Conservation (phyloP, 306 rosid genomes). For the Hippophae tibetana region DNA sequence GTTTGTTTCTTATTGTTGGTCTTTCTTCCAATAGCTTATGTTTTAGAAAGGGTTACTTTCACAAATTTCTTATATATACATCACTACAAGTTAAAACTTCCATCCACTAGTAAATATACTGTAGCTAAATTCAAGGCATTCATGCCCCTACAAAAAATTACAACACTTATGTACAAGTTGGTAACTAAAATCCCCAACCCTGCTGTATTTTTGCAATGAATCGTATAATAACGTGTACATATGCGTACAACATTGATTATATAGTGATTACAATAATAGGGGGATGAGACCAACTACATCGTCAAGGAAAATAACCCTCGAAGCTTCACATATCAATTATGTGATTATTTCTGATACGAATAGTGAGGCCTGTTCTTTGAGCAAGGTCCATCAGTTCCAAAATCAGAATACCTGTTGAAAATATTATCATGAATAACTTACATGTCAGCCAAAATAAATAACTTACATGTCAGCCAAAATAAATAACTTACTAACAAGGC, state of each 20-base stretch:
- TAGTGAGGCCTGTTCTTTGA: slow-evolving; percentile 25
- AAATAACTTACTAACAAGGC: not conserved
- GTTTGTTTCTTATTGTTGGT: too few relatives aligned
- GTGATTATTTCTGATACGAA: slow-evolving; percentile 20
- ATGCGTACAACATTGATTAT: slow-evolving; percentile 12
- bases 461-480: not conserved
- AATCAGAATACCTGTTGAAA: slow-evolving; percentile 17
- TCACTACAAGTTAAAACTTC: too few relatives aligned
- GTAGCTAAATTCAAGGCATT: too few relatives aligned
- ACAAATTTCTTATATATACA: too few relatives aligned
- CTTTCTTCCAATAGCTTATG: too few relatives aligned
- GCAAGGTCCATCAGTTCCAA: slow-evolving; percentile 6
- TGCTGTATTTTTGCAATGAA: not conserved
- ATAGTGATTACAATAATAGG: not conserved
- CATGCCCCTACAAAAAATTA: too few relatives aligned
- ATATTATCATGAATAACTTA: not conserved
- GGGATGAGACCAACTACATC: slow-evolving; percentile 11
- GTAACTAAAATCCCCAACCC: too few relatives aligned
- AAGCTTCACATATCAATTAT: slow-evolving; percentile 6
- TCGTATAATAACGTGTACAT: not conserved
- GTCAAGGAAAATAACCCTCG: slow-evolving; percentile 3
- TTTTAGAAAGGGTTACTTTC: too few relatives aligned
- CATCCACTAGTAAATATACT: too few relatives aligned
- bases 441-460: not conserved
- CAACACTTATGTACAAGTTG: too few relatives aligned